Base-by-base conservation (phyloP, 2,329 filamentous ascomycete genomes). In the Diaporthe destruens region DNA sequence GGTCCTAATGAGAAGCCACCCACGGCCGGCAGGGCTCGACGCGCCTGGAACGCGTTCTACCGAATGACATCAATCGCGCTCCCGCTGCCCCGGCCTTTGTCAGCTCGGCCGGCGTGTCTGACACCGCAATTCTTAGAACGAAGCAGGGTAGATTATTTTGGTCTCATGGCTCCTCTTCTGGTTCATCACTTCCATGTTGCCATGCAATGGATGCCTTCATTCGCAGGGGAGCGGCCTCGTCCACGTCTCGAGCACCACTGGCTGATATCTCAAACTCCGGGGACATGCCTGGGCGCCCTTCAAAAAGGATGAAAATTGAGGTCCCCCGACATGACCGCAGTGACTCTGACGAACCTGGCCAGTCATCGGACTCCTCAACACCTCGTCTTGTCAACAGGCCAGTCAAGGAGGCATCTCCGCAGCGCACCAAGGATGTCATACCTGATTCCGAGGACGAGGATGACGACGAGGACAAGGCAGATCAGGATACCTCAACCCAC, bases 291-390 rank as follows among this genome's bases (percentile, higher is more conserved):
- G 78, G 78, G 55, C 80, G 79, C 23, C 80, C 82, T 2, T 71
- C 76, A 2, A 85, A 85, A 75, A 82, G 77, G 59, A 59, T 75
- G 8, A 84, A 82, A 65, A 66, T 78, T 18, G 79, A 80, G 8
- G 76, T 79, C 11, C 59, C 78, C 42, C 74, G 54, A 49, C 72
- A 18, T 29, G 25, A 70, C 0, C 44, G 76, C n/a, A 79, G 79
- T 44, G 77, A 79, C 6, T 80, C 84, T 59, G 79, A 80, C 39
- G 81, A 82, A 3, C 80, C 81, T 16, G 75, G 79, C 75, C 74
- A 76, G 34, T 73, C 67, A 0, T 74, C 74, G 8, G 71, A 75
- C 16, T 65, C 56, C n/a, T 72, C 75, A 29, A 61, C 72, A 8
- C 51, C 63, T 20, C 56, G 75, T 36, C 29, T 47, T 7, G 23